Evolutionary conservation across 2,329 filamentous ascomycete genomes (phyloP).

Genomic region (Cyphellophora attinorum): DNA sequence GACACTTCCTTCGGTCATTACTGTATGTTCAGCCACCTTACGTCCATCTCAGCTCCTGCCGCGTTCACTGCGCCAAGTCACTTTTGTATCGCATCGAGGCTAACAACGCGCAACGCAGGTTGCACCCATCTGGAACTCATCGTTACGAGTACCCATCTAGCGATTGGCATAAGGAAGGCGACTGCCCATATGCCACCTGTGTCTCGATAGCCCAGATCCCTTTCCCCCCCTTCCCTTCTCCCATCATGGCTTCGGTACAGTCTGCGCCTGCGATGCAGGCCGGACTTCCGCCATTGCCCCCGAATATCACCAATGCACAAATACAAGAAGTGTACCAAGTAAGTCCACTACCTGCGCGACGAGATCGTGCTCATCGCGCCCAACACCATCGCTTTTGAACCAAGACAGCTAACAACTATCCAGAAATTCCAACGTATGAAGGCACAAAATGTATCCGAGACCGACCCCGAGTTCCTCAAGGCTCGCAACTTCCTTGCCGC

Average conservation of each 20-base stretch:
- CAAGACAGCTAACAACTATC: conserved; percentile 27
- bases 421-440: conserved; percentile 90
- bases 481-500: conserved; percentile 63
- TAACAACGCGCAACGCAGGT: conserved; percentile 8
- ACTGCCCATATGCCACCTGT: conserved; percentile 14
- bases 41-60: conserved; percentile 1
- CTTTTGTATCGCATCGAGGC: conserved; percentile 22
- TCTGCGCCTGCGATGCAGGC: conserved; percentile 59
- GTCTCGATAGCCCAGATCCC: conserved; percentile 8
- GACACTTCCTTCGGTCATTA: conserved; percentile 14
- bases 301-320: conserved; percentile 64
- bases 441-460: conserved; percentile 66
- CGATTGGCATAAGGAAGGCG: no score
- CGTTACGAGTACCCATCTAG: no score
- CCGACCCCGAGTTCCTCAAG: conserved; percentile 82
- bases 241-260: conserved; percentile 71
- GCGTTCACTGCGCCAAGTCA: not conserved
- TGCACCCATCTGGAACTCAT: not conserved
- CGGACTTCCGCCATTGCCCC: conserved; percentile 52
- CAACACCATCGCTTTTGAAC: not conserved
- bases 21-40: conserved; percentile 7
- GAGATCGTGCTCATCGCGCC: conserved; percentile 1
- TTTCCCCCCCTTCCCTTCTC: conserved; percentile 12
- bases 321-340: conserved; percentile 61
- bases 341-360: conserved; percentile 15